Percentiles rank a stretch among this genome's conserved stretches.
phyloP scores from a whole-genome alignment of 306 rosid species.

The Erythrophleum fordii region DNA sequence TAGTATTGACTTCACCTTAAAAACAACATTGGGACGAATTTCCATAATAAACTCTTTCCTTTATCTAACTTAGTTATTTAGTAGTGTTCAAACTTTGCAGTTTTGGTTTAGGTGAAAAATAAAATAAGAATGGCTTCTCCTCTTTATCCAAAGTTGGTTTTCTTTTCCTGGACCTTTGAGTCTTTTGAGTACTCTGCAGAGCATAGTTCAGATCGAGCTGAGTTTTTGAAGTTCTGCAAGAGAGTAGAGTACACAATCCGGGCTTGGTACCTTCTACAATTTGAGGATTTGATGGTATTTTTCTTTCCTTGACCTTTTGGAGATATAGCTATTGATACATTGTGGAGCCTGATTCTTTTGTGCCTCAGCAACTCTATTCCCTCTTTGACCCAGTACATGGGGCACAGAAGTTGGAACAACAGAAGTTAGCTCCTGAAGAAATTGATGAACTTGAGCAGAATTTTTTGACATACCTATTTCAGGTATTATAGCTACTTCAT shows the following conservation, averaged over 20 bases:
- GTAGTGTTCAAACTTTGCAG: background rate
- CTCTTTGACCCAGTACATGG: conserved; percentile 85
- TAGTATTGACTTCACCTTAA: background rate
- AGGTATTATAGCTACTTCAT: conserved; percentile 54
- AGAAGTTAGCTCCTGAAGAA: conserved; percentile 57
- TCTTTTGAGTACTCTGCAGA: conserved; percentile 49
- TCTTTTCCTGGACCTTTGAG: conserved; percentile 15
- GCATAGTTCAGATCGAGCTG: conserved; percentile 66
- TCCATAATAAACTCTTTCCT: background rate
- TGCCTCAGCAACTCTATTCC: conserved; percentile 79
- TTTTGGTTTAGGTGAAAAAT: conserved; percentile 16
- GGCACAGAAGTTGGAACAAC: conserved; percentile 70
- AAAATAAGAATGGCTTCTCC: background rate
- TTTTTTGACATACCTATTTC: conserved; percentile 70
- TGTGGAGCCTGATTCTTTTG: conserved; percentile 23
- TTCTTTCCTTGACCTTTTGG: conserved; percentile 13
- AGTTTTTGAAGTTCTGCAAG: conserved; percentile 84
- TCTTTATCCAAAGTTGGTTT: background rate
- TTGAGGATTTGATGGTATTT: conserved; percentile 93
- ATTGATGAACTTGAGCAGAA: conserved; percentile 76
- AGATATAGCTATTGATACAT: conserved; percentile 12
- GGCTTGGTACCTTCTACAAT: conserved; percentile 93
- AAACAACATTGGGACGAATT: background rate
- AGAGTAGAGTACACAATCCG: conserved; percentile 93
- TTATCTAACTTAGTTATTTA: background rate